Evolutionary conservation across 169 alveolate genomes (phyloP).

Genomic region (Plasmodium adleri): DNA sequence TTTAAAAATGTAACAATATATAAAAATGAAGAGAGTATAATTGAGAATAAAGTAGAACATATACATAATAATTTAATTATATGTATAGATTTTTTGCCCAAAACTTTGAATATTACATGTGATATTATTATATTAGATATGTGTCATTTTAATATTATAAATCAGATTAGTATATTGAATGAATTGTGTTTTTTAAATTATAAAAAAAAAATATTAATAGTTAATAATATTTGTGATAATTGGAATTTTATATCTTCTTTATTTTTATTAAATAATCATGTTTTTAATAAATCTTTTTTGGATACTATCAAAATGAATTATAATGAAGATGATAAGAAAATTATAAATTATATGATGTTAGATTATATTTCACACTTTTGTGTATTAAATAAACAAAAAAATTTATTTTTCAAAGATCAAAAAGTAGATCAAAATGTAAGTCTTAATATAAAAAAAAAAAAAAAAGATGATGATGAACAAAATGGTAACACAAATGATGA

Average conservation of each 20-base stretch:
- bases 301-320: neutral
- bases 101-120: slow-evolving; percentile 41
- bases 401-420: neutral
- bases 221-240: slow-evolving; percentile 26
- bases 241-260: slow-evolving; percentile 50
- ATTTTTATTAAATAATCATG: slow-evolving; percentile 13
- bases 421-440: neutral
- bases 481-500: too few relatives aligned
- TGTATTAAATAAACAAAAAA: neutral
- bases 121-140: slow-evolving; percentile 38
- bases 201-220: slow-evolving; percentile 23
- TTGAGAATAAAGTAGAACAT: neutral
- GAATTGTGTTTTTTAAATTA: slow-evolving; percentile 39
- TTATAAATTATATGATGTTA: slow-evolving; percentile 6
- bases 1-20: slow-evolving; percentile 26
- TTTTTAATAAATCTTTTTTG: slow-evolving; percentile 16
- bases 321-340: slow-evolving; percentile 24
- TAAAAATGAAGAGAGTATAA: slow-evolving; percentile 45
- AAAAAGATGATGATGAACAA: too few relatives aligned
- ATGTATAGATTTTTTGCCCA: slow-evolving; percentile 71
- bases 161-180: slow-evolving; percentile 46
- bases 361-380: slow-evolving; percentile 20
- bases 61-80: slow-evolving; percentile 21
- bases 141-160: slow-evolving; percentile 43
- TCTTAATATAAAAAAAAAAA: too few relatives aligned